Conservation (phyloP, 441 rosid genomes). For the Populus tomentosa region DNA sequence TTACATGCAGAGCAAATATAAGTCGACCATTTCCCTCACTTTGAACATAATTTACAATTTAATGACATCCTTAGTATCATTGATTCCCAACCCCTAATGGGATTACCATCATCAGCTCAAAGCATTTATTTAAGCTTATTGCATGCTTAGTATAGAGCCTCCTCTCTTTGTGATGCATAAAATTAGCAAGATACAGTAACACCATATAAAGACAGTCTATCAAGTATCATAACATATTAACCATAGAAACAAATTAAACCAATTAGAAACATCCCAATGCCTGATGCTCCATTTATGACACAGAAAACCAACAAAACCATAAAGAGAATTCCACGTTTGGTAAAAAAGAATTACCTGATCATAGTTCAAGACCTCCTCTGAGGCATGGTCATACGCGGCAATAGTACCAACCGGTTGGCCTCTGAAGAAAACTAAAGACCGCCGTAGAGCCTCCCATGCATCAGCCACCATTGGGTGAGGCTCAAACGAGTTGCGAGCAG, state of each 20-base stretch:
- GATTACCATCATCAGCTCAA: no score
- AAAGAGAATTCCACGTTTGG: background rate
- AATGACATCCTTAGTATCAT: background rate
- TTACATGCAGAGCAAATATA: background rate
- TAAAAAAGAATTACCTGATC: conserved; percentile 53
- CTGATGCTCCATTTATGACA: background rate
- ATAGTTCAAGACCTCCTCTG: conserved; percentile 79
- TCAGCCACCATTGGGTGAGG: conserved; percentile 94
- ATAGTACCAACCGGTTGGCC: conserved; percentile 88
- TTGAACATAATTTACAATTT: background rate
- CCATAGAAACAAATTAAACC: background rate
- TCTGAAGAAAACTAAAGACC: conserved; percentile 65
- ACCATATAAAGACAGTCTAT: background rate
- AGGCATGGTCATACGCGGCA: conserved; percentile 82
- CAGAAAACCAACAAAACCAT: background rate
- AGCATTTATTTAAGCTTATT: no score
- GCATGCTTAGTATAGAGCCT: no score
- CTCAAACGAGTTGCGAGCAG: conserved; percentile 69
- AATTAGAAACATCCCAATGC: background rate
- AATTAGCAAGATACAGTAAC: no score
- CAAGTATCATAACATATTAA: background rate
- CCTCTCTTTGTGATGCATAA: no score
- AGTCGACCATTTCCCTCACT: background rate
- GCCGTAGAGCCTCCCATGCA: conserved; percentile 83
- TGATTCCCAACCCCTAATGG: background rate